Evolutionary conservation across 2,329 filamentous ascomycete genomes (phyloP).

Genomic region (Coniochaeta sp.): DNA sequence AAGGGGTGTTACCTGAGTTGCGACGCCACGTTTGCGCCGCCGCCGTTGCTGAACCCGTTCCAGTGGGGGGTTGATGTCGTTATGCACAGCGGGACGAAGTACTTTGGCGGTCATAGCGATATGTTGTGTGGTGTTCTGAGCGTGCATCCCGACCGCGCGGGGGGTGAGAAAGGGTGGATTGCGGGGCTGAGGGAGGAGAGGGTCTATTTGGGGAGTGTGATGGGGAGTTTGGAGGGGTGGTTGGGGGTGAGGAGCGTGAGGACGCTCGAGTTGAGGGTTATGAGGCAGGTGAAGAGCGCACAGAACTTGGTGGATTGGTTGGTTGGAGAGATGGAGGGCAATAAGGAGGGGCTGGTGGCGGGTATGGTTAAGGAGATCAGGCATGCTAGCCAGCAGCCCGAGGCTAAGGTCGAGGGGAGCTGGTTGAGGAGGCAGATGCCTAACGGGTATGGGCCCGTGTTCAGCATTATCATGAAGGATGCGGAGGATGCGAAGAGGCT

Average conservation of each 20-base stretch:
- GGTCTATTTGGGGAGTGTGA: conserved; percentile 70
- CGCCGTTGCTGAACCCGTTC: conserved; percentile 83
- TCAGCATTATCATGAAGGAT: conserved; percentile 62
- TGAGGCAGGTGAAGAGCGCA: conserved; percentile 67
- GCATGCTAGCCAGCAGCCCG: conserved; percentile 75
- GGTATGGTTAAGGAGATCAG: conserved; percentile 16
- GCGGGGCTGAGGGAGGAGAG: conserved; percentile 58
- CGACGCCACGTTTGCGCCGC: conserved; percentile 89
- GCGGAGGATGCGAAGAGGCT: conserved; percentile 57
- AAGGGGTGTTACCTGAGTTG: conserved; percentile 72
- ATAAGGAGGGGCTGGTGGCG: conserved; percentile 14
- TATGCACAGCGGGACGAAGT: conserved; percentile 94
- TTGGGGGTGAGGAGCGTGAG: conserved; percentile 78
- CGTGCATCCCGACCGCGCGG: conserved; percentile 41
- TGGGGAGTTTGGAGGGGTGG: conserved; percentile 91
- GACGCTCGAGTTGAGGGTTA: conserved; percentile 77
- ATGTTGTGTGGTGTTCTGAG: conserved; percentile 81
- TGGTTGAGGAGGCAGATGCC: conserved; percentile 92
- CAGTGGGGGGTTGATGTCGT: conserved; percentile 72
- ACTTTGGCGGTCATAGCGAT: conserved; percentile 92
- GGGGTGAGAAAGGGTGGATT: conserved; percentile 40
- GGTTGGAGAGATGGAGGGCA: conserved; percentile 34
- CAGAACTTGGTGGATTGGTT: conserved; percentile 68
- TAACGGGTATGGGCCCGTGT: conserved; percentile 82
- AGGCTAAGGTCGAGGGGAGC: conserved; percentile 46